phyloP scores from a whole-genome alignment of 306 rosid genomes.

The Crataegus laevigata region DNA sequence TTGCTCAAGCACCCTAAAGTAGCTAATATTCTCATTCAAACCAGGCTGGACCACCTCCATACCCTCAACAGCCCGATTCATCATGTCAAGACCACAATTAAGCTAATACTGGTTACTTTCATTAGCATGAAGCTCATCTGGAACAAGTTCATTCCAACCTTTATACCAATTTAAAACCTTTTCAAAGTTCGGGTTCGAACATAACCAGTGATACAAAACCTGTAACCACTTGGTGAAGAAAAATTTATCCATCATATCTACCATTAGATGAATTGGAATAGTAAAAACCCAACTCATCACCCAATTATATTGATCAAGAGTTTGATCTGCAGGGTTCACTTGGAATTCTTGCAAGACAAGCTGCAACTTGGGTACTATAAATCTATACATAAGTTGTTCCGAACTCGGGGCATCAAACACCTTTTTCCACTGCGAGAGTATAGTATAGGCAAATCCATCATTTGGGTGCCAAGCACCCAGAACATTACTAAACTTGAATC shows the following conservation, averaged over 20 bases:
- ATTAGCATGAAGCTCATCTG: slow-evolving; percentile 74
- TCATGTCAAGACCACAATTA: slow-evolving; percentile 80
- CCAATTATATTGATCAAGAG: slow-evolving; percentile 82
- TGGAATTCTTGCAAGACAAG: slow-evolving; percentile 84
- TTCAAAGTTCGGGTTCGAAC: slow-evolving; percentile 71
- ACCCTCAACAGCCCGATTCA: slow-evolving; percentile 82
- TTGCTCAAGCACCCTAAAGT: slow-evolving; percentile 64
- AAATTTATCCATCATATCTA: slow-evolving; percentile 68
- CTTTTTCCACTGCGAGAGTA: slow-evolving; percentile 82
- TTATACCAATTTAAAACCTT: slow-evolving; percentile 80
- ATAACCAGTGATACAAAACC: slow-evolving; percentile 78
- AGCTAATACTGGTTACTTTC: slow-evolving; percentile 67
- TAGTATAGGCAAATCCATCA: slow-evolving; percentile 73
- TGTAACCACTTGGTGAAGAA: slow-evolving; percentile 88
- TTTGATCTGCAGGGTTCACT: slow-evolving; percentile 78
- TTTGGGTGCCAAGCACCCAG: slow-evolving; percentile 97
- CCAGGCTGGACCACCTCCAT: slow-evolving; percentile 92
- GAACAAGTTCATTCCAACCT: slow-evolving; percentile 89
- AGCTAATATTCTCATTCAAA: slow-evolving; percentile 63
- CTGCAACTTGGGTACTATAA: slow-evolving; percentile 84
- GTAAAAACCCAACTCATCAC: slow-evolving; percentile 82
- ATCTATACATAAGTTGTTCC: slow-evolving; percentile 84
- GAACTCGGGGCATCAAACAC: slow-evolving; percentile 79
- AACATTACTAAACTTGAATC: slow-evolving; percentile 70
- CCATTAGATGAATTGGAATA: slow-evolving; percentile 78